Evolutionary conservation across 2,329 filamentous ascomycete species (phyloP).

Genomic region (Coleophoma crateriformis): DNA sequence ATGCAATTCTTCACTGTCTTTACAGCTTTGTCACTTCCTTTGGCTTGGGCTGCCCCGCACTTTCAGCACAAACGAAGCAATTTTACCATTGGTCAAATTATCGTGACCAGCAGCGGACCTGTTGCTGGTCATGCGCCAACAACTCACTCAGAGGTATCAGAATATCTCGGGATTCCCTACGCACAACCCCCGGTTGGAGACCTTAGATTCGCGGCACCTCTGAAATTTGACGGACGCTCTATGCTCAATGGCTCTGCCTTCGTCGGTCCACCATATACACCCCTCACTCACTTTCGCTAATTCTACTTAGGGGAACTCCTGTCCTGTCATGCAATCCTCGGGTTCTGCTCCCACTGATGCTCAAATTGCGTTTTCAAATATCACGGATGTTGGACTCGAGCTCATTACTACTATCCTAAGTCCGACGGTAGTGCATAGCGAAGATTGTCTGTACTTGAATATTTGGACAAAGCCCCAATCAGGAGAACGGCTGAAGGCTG

Average conservation of each 20-base stretch:
- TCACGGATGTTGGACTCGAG: constrained; percentile 13
- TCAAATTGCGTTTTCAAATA: constrained; percentile 8
- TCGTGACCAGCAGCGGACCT: constrained; percentile 13
- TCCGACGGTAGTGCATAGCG: constrained; percentile 9
- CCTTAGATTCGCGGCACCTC: constrained; percentile 29
- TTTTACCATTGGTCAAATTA: constrained; percentile 11
- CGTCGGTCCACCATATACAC: constrained; percentile 7
- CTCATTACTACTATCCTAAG: constrained; percentile 3
- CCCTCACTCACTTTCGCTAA: neutral
- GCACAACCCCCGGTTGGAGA: constrained; percentile 30
- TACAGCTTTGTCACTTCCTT: no score
- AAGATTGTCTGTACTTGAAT: constrained; percentile 32
- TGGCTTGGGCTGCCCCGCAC: no score
- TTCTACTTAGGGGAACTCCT: constrained; percentile 7
- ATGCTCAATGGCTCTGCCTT: constrained; percentile 12
- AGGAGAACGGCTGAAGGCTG: constrained; percentile 28
- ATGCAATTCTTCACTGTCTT: no score
- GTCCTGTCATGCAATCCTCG: neutral
- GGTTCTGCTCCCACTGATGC: neutral
- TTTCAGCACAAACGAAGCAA: neutral
- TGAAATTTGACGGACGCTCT: constrained; percentile 10
- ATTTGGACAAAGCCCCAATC: constrained; percentile 27
- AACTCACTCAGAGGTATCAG: constrained; percentile 12
- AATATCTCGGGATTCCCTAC: constrained; percentile 34
- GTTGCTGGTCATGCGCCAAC: constrained; percentile 12